Evolutionary conservation across 1,139 yeast genomes (phyloP).

Genomic region (Zygoascus sp.): DNA sequence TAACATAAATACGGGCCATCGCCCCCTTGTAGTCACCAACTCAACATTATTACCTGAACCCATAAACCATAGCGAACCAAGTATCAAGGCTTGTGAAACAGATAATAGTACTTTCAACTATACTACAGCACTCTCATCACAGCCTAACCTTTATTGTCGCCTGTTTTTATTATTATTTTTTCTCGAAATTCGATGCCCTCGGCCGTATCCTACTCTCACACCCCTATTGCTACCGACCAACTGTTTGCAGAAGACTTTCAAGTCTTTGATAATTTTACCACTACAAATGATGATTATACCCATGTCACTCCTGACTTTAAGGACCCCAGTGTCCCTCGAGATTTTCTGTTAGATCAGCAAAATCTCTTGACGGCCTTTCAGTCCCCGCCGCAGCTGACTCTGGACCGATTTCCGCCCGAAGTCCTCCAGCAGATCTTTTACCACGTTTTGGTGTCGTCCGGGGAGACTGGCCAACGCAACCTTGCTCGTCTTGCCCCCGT

Average conservation of each 20-base stretch:
- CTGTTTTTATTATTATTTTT: neutral
- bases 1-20: neutral
- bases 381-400: neutral
- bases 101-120: neutral
- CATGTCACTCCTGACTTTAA: neutral
- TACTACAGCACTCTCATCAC: neutral
- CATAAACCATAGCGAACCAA: neutral
- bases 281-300: conserved; percentile 3
- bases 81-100: conserved; percentile 2
- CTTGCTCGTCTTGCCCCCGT: conserved; percentile 26
- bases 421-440: conserved; percentile 7
- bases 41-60: neutral
- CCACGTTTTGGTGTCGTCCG: conserved; percentile 7
- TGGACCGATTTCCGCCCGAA: conserved; percentile 8
- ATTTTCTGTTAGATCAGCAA: conserved; percentile 2
- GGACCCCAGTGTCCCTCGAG: conserved; percentile 4
- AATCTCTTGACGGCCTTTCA: neutral
- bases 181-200: conserved; percentile 2
- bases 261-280: neutral
- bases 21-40: neutral
- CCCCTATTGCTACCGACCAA: conserved; percentile 4
- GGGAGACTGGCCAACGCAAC: conserved; percentile 8
- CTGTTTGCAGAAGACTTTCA: conserved; percentile 2
- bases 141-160: neutral
- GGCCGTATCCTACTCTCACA: neutral